These are phyloP conservation scores for Penicillium flavigenum DNA, from an alignment of 495 filamentous ascomycete species.

Conservation along the genomic window DNA sequence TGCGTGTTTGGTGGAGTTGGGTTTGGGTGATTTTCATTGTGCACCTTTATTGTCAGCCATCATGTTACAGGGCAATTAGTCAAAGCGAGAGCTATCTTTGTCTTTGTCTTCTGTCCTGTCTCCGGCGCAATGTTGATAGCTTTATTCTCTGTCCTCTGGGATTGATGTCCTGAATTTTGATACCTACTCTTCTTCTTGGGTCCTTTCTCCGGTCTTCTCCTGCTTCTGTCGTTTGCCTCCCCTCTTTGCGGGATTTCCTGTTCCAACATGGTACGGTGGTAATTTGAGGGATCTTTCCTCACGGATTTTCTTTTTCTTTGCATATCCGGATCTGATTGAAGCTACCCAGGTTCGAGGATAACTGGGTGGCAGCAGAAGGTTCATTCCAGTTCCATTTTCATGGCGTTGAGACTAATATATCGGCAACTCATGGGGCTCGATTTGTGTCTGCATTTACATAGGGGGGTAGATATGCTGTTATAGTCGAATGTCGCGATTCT, in stretches of 20 bases:
- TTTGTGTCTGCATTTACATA: neutral
- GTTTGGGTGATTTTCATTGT: constrained; percentile 10
- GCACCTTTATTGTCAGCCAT: neutral
- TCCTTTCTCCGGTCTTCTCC: constrained; percentile 5
- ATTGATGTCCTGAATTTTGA: constrained; percentile 5
- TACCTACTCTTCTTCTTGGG: constrained; percentile 8
- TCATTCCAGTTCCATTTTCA: constrained; percentile 1
- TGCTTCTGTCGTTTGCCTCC: neutral
- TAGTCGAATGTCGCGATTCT: neutral
- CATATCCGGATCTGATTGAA: neutral
- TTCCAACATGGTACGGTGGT: neutral
- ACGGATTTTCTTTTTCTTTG: neutral
- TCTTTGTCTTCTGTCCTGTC: neutral
- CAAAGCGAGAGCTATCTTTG: neutral
- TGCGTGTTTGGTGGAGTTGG: constrained; percentile 15
- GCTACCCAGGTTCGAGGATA: neutral
- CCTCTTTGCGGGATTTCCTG: neutral
- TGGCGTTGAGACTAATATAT: constrained; percentile 1
- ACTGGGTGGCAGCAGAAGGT: neutral
- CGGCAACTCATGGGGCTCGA: neutral
- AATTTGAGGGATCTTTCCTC: constrained; percentile 1
- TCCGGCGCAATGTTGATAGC: constrained; percentile 9
- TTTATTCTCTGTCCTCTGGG: constrained; percentile 11
- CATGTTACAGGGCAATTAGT: constrained; percentile 4
- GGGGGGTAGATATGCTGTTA: neutral